Evolutionary conservation across 176 grass and related monocot species (phyloP).

Genomic region (Avena atlantica): DNA sequence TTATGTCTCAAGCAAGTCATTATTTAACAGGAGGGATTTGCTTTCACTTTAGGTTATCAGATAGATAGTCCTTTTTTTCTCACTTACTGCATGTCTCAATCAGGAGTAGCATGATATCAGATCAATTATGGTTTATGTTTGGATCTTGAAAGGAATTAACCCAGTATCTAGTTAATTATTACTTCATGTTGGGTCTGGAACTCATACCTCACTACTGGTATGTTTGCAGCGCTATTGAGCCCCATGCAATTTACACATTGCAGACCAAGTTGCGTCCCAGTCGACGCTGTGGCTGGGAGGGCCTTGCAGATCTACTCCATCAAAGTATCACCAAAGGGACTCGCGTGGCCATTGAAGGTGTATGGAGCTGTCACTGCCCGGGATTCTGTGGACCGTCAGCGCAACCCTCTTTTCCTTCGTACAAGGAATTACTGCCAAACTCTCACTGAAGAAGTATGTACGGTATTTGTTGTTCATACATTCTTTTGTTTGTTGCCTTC

Average conservation of each 20-base stretch:
- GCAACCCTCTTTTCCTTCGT: not conserved
- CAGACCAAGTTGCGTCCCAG: not conserved
- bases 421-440: not conserved
- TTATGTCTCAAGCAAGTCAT: no score
- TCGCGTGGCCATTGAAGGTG: not conserved
- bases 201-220: no score
- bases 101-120: no score
- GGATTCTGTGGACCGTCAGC: not conserved
- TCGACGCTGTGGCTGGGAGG: not conserved
- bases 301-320: not conserved
- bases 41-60: no score
- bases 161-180: no score
- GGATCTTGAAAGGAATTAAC: no score
- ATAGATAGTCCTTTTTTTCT: no score
- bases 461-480: not conserved
- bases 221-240: not conserved
- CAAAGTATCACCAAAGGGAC: not conserved
- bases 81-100: no score
- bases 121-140: no score
- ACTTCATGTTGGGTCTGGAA: no score
- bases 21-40: no score
- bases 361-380: not conserved
- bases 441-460: not conserved
- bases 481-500: not conserved
- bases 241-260: constrained; percentile 7